A percentile compares a stretch with the other conserved stretches of the same genome.
These are phyloP conservation scores for Lagenaria siceraria DNA, from an alignment of 306 rosid genomes.

Conservation along the genomic window DNA sequence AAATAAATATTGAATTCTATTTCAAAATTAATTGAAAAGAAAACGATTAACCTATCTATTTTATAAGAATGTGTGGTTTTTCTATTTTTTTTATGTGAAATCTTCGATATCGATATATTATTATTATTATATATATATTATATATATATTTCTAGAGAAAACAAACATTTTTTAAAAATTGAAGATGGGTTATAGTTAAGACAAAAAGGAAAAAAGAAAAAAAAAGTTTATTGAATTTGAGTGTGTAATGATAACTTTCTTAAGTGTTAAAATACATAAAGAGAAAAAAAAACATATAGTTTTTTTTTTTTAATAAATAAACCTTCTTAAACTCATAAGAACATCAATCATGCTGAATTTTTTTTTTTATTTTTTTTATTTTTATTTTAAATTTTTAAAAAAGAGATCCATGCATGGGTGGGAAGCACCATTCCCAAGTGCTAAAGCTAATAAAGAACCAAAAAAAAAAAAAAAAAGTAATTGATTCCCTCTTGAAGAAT, in stretches of 20 bases:
- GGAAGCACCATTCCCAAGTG: slow-evolving; percentile 2
- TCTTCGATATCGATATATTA: too few relatives aligned
- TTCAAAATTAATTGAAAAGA: too few relatives aligned
- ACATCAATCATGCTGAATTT: not conserved
- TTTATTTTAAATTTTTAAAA: not conserved
- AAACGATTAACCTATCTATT: too few relatives aligned
- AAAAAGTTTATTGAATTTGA: too few relatives aligned
- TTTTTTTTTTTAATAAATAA: too few relatives aligned
- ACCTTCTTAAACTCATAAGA: not conserved
- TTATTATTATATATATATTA: too few relatives aligned
- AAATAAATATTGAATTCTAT: too few relatives aligned
- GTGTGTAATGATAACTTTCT: not conserved
- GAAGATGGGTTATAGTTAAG: not conserved
- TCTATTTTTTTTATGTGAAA: too few relatives aligned
- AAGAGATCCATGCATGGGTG: not conserved
- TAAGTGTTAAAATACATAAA: not conserved
- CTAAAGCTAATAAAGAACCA: not conserved
- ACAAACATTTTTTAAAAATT: not conserved
- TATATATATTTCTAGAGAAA: too few relatives aligned
- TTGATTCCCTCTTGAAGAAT: not conserved
- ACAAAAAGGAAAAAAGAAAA: not conserved
- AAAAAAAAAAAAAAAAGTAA: not conserved
- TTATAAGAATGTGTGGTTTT: too few relatives aligned
- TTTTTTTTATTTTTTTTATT: too few relatives aligned
- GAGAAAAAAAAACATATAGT: not conserved